phyloP scores from a whole-genome alignment of 257 asterid genomes.

The Handroanthus guayacan region DNA sequence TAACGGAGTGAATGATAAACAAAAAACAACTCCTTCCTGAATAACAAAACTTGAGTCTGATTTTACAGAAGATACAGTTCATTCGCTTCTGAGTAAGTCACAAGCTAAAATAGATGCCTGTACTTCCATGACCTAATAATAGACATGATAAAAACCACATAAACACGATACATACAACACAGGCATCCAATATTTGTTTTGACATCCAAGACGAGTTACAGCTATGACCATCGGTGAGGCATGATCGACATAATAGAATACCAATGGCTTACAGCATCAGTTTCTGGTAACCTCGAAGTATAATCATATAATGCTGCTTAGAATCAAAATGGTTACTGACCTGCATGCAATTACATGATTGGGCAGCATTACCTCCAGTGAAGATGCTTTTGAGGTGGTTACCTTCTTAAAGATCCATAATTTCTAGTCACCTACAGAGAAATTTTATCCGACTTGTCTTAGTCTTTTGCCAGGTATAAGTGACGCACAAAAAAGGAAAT shows the following conservation, averaged over 20 bases:
- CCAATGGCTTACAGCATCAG: neutral
- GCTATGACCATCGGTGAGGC: neutral
- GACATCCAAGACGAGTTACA: neutral
- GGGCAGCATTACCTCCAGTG: neutral
- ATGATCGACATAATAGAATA: neutral
- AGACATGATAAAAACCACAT: neutral
- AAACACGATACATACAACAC: neutral
- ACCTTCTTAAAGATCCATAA: conserved; percentile 82
- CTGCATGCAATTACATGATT: neutral
- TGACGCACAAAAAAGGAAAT: neutral
- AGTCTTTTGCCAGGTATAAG: neutral
- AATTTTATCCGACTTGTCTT: conserved; percentile 14
- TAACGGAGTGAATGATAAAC: too few relatives aligned
- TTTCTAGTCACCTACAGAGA: conserved; percentile 76
- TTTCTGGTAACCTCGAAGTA: neutral
- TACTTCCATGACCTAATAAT: neutral
- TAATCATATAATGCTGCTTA: neutral
- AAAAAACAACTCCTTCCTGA: neutral
- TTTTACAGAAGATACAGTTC: neutral
- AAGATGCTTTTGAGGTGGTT: conserved; percentile 32
- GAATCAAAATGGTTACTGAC: neutral
- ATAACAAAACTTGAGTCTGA: neutral
- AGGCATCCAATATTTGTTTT: neutral
- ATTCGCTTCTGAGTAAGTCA: neutral
- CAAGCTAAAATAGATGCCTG: neutral